Conservation (phyloP, 176 grass and related monocot species). For the Eragrostis curvula region DNA sequence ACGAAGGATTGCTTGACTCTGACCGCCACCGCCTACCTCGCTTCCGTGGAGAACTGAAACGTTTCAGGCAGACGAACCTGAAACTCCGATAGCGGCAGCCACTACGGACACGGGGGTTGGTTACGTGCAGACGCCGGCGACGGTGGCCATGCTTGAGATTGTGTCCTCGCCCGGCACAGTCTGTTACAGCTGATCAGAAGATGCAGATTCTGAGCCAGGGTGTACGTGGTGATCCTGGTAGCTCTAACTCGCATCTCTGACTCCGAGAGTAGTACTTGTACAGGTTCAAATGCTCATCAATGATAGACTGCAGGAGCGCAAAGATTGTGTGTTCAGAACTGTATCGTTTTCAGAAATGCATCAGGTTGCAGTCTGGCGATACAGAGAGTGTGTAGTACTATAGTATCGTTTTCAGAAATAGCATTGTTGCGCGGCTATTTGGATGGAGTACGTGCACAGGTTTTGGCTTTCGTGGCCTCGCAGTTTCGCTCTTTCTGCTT, state of each 20-base stretch:
- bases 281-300: neutral
- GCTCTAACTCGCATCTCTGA: neutral
- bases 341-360: neutral
- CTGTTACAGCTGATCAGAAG: slow-evolving; percentile 3
- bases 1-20: neutral
- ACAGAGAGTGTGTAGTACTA: neutral
- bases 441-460: neutral
- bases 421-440: neutral
- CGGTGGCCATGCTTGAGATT: neutral
- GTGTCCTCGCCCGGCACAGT: slow-evolving; percentile 17
- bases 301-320: neutral
- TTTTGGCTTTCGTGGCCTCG: neutral
- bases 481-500: neutral
- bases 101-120: slow-evolving; percentile 11
- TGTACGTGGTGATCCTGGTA: neutral
- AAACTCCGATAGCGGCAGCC: neutral
- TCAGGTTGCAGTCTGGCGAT: neutral
- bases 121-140: slow-evolving; percentile 30
- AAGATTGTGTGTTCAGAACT: neutral
- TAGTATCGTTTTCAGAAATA: too few relatives aligned
- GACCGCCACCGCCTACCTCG: neutral
- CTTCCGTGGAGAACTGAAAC: slow-evolving; percentile 37
- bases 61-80: neutral
- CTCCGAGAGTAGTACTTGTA: neutral
- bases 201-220: neutral